Percentiles rank a stretch among this genome's conserved stretches.
Conservation (phyloP, 371 early-diverging fungal species). For the Rhizomucor miehei region DNA sequence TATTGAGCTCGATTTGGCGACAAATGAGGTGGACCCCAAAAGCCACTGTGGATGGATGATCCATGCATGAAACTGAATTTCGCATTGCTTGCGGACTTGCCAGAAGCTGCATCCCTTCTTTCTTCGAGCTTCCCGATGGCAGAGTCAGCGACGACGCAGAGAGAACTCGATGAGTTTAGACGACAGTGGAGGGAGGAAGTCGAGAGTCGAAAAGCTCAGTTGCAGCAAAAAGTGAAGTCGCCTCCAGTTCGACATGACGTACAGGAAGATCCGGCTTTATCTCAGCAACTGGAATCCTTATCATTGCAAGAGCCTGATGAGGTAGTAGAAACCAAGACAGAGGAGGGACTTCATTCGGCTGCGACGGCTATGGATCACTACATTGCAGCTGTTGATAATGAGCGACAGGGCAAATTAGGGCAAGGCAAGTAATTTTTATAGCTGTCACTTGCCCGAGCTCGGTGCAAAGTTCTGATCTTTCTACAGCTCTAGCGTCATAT, state of each 20-base stretch:
- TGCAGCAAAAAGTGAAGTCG: slow-evolving; percentile 1
- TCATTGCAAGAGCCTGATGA: slow-evolving; percentile 5
- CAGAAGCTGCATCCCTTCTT: too few species aligned
- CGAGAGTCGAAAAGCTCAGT: slow-evolving; percentile 12
- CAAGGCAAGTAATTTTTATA: slow-evolving; percentile 32
- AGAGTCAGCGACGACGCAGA: neutral
- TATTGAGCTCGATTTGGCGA: too few species aligned
- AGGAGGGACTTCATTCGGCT: neutral
- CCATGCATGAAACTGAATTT: too few species aligned
- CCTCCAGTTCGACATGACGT: neutral
- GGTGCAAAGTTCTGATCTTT: neutral
- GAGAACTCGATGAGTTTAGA: slow-evolving; percentile 44
- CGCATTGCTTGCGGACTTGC: too few species aligned
- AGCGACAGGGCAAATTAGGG: slow-evolving; percentile 49
- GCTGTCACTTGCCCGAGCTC: neutral
- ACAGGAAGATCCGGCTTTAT: neutral
- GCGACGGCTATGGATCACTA: slow-evolving; percentile 48
- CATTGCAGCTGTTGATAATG: slow-evolving; percentile 42
- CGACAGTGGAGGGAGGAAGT: slow-evolving; percentile 48
- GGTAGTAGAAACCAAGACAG: slow-evolving; percentile 11
- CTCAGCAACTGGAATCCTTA: slow-evolving; percentile 7
- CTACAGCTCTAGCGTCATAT: slow-evolving; percentile 47
- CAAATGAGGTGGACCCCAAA: too few species aligned
- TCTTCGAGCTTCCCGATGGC: too few species aligned
- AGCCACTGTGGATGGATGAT: too few species aligned